phyloP scores from a whole-genome alignment of 1,284 basidiomycete species.

The Trametes polyzona region DNA sequence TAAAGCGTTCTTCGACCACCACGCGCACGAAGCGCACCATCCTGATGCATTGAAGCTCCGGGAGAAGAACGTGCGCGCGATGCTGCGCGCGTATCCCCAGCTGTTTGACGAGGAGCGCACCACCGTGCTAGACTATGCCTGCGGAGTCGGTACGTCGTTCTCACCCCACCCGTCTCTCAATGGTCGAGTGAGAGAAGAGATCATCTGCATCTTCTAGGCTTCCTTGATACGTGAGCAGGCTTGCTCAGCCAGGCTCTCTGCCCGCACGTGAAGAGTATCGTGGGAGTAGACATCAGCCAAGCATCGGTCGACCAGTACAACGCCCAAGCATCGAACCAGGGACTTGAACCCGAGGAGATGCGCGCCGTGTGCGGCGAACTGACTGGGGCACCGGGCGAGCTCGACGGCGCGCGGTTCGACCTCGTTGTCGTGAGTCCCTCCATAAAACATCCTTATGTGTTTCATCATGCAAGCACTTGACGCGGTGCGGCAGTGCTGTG shows the following conservation, averaged over 20 bases:
- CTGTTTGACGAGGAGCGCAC: constrained; percentile 59
- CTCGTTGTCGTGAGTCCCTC: constrained; percentile 56
- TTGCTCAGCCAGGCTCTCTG: constrained; percentile 58
- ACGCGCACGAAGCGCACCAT: constrained; percentile 33
- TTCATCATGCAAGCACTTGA: neutral
- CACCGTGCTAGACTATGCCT: constrained; percentile 70
- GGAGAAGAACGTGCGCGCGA: constrained; percentile 43
- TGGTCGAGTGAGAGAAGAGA: no score
- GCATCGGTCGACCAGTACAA: constrained; percentile 68
- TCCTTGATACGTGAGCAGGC: constrained; percentile 41
- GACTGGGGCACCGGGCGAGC: constrained; percentile 46
- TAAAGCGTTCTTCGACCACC: constrained; percentile 37
- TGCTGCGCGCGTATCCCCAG: constrained; percentile 45
- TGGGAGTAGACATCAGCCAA: constrained; percentile 74
- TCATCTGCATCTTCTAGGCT: no score
- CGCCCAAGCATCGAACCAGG: constrained; percentile 54
- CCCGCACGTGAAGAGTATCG: constrained; percentile 55
- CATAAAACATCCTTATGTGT: no score
- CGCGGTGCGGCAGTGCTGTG: constrained; percentile 52
- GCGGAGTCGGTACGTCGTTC: constrained; percentile 57
- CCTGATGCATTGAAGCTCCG: constrained; percentile 29
- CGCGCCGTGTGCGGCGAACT: constrained; percentile 56
- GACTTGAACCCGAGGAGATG: constrained; percentile 62
- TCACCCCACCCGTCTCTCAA: no score
- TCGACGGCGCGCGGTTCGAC: constrained; percentile 61